Evolutionary conservation across 768 basidiomycete species (phyloP).

Genomic region (Boletus vinaceobasis): DNA sequence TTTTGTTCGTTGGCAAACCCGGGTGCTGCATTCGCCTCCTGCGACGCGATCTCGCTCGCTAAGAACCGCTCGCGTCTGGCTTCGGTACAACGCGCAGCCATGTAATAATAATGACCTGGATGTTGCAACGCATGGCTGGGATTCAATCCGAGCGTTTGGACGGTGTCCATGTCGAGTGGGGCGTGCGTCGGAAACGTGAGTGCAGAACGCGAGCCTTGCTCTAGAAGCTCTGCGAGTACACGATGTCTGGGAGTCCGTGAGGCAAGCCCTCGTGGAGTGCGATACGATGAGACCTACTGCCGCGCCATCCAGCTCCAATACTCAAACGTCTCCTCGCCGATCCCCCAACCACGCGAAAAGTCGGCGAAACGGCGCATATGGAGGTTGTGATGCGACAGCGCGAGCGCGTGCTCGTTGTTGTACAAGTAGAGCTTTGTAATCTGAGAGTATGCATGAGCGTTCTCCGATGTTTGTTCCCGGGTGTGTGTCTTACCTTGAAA

Average conservation of each 20-base stretch:
- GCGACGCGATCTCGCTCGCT: constrained; percentile 43
- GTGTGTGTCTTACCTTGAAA: constrained; percentile 59
- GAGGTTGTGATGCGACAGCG: constrained; percentile 76
- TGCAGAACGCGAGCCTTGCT: constrained; percentile 67
- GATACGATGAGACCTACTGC: constrained; percentile 54
- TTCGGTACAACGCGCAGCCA: constrained; percentile 84
- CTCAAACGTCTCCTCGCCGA: constrained; percentile 94
- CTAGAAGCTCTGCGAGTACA: constrained; percentile 85
- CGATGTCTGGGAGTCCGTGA: constrained; percentile 57
- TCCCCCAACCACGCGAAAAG: constrained; percentile 89
- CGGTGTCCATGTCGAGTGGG: constrained; percentile 57
- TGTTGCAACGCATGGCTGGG: constrained; percentile 84
- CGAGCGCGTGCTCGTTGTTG: constrained; percentile 78
- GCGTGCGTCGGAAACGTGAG: constrained; percentile 59
- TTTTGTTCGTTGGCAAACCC: constrained; percentile 89
- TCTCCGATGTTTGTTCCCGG: neutral
- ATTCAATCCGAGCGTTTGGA: constrained; percentile 66
- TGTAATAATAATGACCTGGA: constrained; percentile 83
- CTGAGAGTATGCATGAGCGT: constrained; percentile 35
- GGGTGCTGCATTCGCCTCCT: constrained; percentile 46
- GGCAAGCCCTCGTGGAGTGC: neutral
- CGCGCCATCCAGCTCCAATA: constrained; percentile 97
- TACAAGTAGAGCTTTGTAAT: constrained; percentile 90
- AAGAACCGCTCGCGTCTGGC: constrained; percentile 67
- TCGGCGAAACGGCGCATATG: constrained; percentile 86